A percentile compares a stretch with the other conserved stretches of the same genome.
These are phyloP conservation scores for Populus hybrid DNA, from an alignment of 441 rosid species.

Conservation along the genomic window DNA sequence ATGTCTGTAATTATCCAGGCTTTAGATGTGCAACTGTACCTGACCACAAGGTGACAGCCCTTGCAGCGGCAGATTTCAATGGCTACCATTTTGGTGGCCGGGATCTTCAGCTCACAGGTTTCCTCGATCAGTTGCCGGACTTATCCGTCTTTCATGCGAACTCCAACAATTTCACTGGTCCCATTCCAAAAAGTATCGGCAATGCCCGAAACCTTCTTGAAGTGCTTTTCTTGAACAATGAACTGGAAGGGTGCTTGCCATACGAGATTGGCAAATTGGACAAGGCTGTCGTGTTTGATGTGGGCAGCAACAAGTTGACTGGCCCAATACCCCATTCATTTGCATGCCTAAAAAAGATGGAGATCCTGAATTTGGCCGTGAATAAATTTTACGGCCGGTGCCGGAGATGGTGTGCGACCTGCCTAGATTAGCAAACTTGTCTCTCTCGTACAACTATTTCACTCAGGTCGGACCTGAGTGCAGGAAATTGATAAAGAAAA, in stretches of 20 bases:
- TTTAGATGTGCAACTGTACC: conserved; percentile 32
- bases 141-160: conserved; percentile 48
- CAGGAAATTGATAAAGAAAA: conserved; percentile 29
- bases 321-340: too few relatives aligned
- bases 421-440: conserved; percentile 27
- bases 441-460: conserved; percentile 43
- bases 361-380: conserved; percentile 30
- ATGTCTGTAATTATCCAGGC: conserved; percentile 38
- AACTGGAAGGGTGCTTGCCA: too few relatives aligned
- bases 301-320: too few relatives aligned
- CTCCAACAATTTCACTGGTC: conserved; percentile 42
- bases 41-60: conserved; percentile 1
- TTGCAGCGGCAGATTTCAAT: conserved; percentile 43
- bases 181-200: conserved; percentile 41
- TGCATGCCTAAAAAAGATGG: conserved; percentile 7
- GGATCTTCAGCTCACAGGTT: conserved; percentile 14
- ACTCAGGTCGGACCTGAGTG: conserved; percentile 48
- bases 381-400: conserved; percentile 40
- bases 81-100: conserved; percentile 19
- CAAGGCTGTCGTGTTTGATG: too few relatives aligned
- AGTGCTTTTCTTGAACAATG: conserved; percentile 1
- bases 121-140: conserved; percentile 27
- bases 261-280: too few relatives aligned
- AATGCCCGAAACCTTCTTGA: conserved; percentile 29
- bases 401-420: conserved; percentile 50